Evolutionary conservation across 1,139 yeast species (phyloP).

Genomic region (Suhomyces taliae): DNA sequence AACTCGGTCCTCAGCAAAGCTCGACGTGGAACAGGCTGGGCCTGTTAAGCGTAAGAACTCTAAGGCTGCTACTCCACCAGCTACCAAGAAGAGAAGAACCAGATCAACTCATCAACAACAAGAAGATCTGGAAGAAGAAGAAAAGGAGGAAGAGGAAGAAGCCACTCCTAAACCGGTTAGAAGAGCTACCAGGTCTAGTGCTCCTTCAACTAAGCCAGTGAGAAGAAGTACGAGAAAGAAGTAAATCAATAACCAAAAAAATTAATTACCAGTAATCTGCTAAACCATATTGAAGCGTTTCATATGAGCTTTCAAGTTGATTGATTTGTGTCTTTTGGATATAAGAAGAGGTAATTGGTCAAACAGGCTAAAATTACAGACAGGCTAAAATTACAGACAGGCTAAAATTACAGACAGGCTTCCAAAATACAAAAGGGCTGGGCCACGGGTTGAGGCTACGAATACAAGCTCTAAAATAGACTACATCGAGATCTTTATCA

Average conservation of each 20-base stretch:
- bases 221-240: conserved; percentile 30
- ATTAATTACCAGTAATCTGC: too few species aligned
- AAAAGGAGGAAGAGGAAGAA: conserved; percentile 9
- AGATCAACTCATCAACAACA: conserved; percentile 23
- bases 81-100: conserved; percentile 22
- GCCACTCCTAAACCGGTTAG: conserved; percentile 17
- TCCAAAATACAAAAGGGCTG: too few species aligned
- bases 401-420: too few species aligned
- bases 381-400: too few species aligned
- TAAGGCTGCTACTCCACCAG: conserved; percentile 13
- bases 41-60: conserved; percentile 14
- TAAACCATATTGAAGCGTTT: too few species aligned
- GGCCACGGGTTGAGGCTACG: too few species aligned
- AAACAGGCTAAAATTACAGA: too few species aligned
- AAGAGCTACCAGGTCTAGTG: conserved; percentile 25
- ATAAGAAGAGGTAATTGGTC: not conserved
- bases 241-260: conserved; percentile 7
- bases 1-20: conserved; percentile 27
- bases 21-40: conserved; percentile 17
- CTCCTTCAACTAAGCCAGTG: conserved; percentile 18
- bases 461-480: too few species aligned
- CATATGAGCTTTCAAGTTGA: too few species aligned
- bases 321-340: too few species aligned
- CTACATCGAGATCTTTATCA: too few species aligned
- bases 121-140: conserved; percentile 10